Percentiles rank a stretch among this genome's conserved stretches.
Conservation (phyloP, 1,284 basidiomycete genomes). For the Rhodotorula sp. region DNA sequence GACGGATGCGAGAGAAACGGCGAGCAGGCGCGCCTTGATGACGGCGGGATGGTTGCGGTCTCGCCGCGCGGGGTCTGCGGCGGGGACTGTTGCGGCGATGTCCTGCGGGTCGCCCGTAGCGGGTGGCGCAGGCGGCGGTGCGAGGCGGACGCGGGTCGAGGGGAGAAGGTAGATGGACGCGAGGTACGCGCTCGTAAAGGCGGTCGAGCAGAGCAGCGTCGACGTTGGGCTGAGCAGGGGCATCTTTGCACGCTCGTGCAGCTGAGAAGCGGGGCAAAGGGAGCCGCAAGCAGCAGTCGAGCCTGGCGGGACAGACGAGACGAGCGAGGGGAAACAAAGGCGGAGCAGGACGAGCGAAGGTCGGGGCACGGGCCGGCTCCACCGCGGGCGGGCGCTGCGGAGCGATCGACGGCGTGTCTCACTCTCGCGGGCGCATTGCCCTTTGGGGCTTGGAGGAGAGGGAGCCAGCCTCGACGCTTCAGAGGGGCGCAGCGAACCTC, state of each 20-base stretch:
- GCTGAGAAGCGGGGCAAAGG: neutral
- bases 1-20: conserved; percentile 62
- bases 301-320: neutral
- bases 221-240: conserved; percentile 2
- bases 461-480: no score
- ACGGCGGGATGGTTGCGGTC: conserved; percentile 73
- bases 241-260: neutral
- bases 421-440: no score
- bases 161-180: conserved; percentile 36
- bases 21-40: conserved; percentile 66
- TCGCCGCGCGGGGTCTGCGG: conserved; percentile 50
- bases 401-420: no score
- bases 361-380: no score
- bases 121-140: neutral
- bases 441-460: no score
- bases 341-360: neutral
- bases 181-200: conserved; percentile 34
- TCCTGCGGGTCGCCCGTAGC: neutral
- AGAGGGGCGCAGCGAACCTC: no score
- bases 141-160: conserved; percentile 23
- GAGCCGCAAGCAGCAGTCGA: neutral
- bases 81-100: neutral
- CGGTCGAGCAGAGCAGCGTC: conserved; percentile 19
- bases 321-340: neutral
- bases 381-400: no score